phyloP scores from a whole-genome alignment of 768 basidiomycete species.

The Gyrodon lividus region DNA sequence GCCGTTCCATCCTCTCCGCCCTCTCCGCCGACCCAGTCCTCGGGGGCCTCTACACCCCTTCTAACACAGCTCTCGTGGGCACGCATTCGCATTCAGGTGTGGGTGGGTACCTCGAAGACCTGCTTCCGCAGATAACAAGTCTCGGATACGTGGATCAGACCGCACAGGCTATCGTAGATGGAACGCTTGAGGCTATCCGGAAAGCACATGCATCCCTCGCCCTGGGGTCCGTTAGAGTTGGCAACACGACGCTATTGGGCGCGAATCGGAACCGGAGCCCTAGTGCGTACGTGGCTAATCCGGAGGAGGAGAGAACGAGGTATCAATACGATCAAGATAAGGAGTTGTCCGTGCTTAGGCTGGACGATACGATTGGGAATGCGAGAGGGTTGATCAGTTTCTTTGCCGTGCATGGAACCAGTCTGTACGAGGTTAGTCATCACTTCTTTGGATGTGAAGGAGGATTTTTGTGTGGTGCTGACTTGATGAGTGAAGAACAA shows the following conservation, averaged over 20 bases:
- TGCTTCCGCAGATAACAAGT: slow-evolving; percentile 74
- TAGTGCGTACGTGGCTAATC: slow-evolving; percentile 74
- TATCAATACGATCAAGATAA: slow-evolving; percentile 77
- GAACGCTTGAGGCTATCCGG: slow-evolving; percentile 66
- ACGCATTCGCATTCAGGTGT: slow-evolving; percentile 79
- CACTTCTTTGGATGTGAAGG: neutral
- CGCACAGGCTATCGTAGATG: slow-evolving; percentile 68
- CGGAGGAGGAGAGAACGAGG: slow-evolving; percentile 60
- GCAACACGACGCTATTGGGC: slow-evolving; percentile 66
- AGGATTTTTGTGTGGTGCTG: neutral
- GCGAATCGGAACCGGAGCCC: slow-evolving; percentile 77
- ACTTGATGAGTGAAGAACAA: slow-evolving; percentile 54
- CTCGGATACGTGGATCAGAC: slow-evolving; percentile 72
- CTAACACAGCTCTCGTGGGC: slow-evolving; percentile 73
- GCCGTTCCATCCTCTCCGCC: slow-evolving; percentile 61
- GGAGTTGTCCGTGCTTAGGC: slow-evolving; percentile 64
- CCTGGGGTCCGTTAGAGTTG: slow-evolving; percentile 58
- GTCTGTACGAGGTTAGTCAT: slow-evolving; percentile 60
- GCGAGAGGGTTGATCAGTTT: slow-evolving; percentile 70
- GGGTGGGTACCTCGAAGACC: slow-evolving; percentile 75
- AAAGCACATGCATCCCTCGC: slow-evolving; percentile 63
- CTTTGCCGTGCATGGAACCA: slow-evolving; percentile 79
- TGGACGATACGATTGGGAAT: slow-evolving; percentile 57
- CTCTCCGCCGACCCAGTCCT: slow-evolving; percentile 49
- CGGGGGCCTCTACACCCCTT: slow-evolving; percentile 62